Conservation (phyloP, 331 rosid genomes). For the Phaseolus coccineus region DNA sequence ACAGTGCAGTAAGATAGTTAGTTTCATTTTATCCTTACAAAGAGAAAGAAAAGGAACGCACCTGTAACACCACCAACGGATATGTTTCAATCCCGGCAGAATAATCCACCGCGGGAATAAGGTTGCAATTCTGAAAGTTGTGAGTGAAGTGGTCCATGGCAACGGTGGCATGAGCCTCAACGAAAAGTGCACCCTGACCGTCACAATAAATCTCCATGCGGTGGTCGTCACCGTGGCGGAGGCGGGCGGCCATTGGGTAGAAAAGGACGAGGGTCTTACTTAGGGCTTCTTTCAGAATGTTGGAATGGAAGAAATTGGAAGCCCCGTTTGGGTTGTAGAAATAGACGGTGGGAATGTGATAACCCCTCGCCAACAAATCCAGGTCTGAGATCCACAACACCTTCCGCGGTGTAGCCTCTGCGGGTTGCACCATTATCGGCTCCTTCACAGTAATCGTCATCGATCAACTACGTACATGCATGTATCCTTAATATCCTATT, state of each 20-base stretch:
- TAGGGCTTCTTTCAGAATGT: slow-evolving; percentile 49
- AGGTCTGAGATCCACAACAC: slow-evolving; percentile 64
- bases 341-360: slow-evolving; percentile 61
- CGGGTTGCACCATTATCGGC: slow-evolving; percentile 67
- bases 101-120: slow-evolving; percentile 76
- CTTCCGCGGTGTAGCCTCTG: slow-evolving; percentile 60
- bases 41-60: background rate
- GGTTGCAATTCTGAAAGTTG: slow-evolving; percentile 45
- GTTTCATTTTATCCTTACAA: no score
- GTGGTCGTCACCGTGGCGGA: slow-evolving; percentile 54
- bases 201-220: slow-evolving; percentile 63
- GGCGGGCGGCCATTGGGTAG: slow-evolving; percentile 61
- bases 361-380: slow-evolving; percentile 54
- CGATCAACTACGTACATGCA: no score
- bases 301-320: slow-evolving; percentile 46
- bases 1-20: no score
- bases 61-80: slow-evolving; percentile 61
- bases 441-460: slow-evolving; percentile 49
- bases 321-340: slow-evolving; percentile 50
- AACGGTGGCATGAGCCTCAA: slow-evolving; percentile 63
- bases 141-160: slow-evolving; percentile 64
- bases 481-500: no score
- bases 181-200: slow-evolving; percentile 80
- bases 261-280: slow-evolving; percentile 52
- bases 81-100: slow-evolving; percentile 72